Base-by-base conservation (phyloP, 345 rosid genomes). In the Euphorbia peplus region DNA sequence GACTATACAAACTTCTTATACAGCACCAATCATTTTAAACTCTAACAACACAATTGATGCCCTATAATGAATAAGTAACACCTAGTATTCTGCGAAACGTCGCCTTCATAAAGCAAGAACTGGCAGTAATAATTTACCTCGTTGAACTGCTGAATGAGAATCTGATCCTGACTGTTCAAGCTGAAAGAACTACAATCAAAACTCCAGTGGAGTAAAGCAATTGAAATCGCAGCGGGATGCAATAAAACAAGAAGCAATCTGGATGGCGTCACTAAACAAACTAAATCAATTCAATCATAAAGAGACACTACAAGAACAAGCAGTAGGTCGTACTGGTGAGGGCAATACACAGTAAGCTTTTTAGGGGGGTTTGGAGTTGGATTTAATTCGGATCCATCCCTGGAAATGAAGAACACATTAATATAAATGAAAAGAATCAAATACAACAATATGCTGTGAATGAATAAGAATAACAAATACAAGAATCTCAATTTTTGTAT, bases 381-480 rank as follows among this genome's bases (percentile, higher is more conserved):
- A 67, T 79, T 46, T 57, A 52, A 37, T 56, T 32, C 35, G 35
- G 26, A 58, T 69, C 39, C 60, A 44, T 7, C 63, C 41, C 48
- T 19, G 19, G 29, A 44, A 21, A 4, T 58, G 21, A 44, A 69
- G 5, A 26, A 58, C 63, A 62, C 63, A 47, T 60, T 76, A 55
- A 58, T 60, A 44, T 41, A 26, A 2, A 28, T 51, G 29, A 25
- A 70, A 70, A 70, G 51, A 72, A 78, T 70, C 70, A 52, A 59
- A 73, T 73, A 67, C 63, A 71, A 67, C 70, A 58, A 57, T 22
- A 16, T 46, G 48, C 74, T 61, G 54, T 4, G 47, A 55, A 66
- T 41, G 75, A 80, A 64, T 60, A 53, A 64, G 75, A 80, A 64
- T 60, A 53, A 64, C 78, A 73, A 67, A 65, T 69, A 72, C 80